Conservation (phyloP, 768 basidiomycete species). For the Mrakia gelida region DNA sequence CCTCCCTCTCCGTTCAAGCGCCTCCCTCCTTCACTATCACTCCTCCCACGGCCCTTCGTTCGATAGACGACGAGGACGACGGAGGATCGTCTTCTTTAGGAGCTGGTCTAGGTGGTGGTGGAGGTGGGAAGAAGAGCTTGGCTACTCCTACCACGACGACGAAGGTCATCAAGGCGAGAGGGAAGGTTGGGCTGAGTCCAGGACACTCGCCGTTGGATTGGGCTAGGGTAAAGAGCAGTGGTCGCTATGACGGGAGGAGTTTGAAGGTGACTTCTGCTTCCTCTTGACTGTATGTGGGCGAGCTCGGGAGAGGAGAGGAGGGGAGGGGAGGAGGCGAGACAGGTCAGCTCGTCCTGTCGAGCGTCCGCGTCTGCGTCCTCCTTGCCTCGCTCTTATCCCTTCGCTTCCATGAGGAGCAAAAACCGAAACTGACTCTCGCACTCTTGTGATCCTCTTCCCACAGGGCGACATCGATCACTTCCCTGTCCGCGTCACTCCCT, state of each 20-base stretch:
- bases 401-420: background rate
- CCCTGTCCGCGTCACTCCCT: slow-evolving; percentile 66
- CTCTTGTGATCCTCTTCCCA: background rate
- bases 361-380: background rate
- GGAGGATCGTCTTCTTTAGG: background rate
- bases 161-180: slow-evolving; percentile 52
- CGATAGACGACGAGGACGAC: slow-evolving; percentile 23
- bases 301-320: no score
- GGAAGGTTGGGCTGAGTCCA: slow-evolving; percentile 83
- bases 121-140: slow-evolving; percentile 26
- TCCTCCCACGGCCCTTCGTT: slow-evolving; percentile 28
- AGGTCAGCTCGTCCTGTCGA: background rate
- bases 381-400: background rate
- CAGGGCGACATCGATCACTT: slow-evolving; percentile 60
- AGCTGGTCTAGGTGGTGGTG: background rate
- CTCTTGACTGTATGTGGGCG: no score
- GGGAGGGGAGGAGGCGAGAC: no score
- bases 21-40: slow-evolving; percentile 38
- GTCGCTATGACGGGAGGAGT: slow-evolving; percentile 51
- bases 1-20: slow-evolving; percentile 34
- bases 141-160: slow-evolving; percentile 61
- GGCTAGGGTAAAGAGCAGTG: slow-evolving; percentile 80
- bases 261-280: slow-evolving; percentile 55
- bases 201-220: slow-evolving; percentile 91
- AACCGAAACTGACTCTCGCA: no score